A percentile compares a stretch with the other conserved stretches of the same genome.
Evolutionary conservation across 495 filamentous ascomycete species (phyloP).

Genomic region (Friedmanniomyces endolithicus): DNA sequence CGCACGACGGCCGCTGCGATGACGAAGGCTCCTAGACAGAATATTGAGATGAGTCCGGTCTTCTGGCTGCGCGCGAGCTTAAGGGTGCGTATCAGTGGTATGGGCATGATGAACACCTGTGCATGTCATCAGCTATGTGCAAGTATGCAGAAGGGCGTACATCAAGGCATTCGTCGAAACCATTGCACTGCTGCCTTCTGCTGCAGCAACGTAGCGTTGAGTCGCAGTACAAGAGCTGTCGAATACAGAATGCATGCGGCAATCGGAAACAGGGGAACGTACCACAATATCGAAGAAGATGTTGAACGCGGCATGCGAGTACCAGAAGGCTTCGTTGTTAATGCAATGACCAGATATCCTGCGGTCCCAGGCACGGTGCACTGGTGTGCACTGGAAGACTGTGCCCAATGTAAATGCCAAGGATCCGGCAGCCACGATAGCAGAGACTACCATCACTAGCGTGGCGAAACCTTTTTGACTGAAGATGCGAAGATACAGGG

Average conservation of each 20-base stretch:
- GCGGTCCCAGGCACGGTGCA: conserved; percentile 8
- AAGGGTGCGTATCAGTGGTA: conserved; percentile 1
- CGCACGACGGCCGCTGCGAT: conserved; percentile 8
- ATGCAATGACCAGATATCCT: conserved; percentile 6
- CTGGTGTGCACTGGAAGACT: conserved; percentile 10
- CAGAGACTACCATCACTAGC: conserved; percentile 1
- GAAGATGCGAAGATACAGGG: conserved; percentile 11
- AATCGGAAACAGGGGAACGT: not conserved
- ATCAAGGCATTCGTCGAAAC: too few species aligned
- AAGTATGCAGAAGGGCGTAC: too few species aligned
- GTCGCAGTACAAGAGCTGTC: too few species aligned
- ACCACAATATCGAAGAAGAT: conserved; percentile 12
- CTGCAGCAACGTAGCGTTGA: too few species aligned
- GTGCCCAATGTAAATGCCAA: conserved; percentile 7
- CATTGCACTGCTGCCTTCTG: too few species aligned
- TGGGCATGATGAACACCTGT: conserved; percentile 10
- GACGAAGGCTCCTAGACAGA: conserved; percentile 11
- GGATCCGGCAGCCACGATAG: not conserved
- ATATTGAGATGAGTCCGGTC: conserved; percentile 6
- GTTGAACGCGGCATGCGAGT: conserved; percentile 12
- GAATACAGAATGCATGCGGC: not conserved
- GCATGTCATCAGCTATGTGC: not conserved
- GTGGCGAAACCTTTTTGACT: conserved; percentile 3
- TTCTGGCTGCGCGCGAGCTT: conserved; percentile 1
- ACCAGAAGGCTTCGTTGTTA: conserved; percentile 12